Base-by-base conservation (phyloP, 2,329 filamentous ascomycete species). In the Sporothrix pseudoabietina region DNA sequence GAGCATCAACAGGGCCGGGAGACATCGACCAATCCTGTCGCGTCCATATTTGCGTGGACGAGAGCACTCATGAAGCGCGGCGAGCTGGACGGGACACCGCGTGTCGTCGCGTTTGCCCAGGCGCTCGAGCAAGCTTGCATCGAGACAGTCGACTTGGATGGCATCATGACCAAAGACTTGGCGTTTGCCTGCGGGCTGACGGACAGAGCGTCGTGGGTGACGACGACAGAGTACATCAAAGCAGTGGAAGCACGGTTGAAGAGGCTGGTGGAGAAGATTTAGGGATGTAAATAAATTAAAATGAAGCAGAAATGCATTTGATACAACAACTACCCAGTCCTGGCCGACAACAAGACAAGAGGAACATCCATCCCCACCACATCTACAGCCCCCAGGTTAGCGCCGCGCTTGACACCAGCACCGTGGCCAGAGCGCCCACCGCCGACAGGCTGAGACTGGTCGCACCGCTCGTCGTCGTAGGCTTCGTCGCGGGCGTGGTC, bases 21-120 rank as follows among this genome's bases (percentile, higher is more conserved):
- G 84, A 99, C 96, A 72, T 97, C 94, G 57, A 99, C 96, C 77
- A 98, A 99, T 90, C 96, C 96, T 75, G 98, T 98, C 79, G 96
- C 96, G 76, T 97, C 93, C 81, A 98, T 99, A 86, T 99, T 98
- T 83, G 96, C 96, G 79, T 99, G 96, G 96, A 98, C 96, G 75
- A 92, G 96, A 75, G 96, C 96, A 79, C 89, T 99, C 65, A 85
- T 93, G 78, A 95, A 98, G 88, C 93, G 96, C 79, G 96, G 96
- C 78, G 91, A 93, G 85, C 90, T 99, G 77, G 96, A 99, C 84
- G 86, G 89, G 69, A 98, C 94, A 19, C 94, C 94, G 39, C 94
- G 98, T 77, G 87, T 99, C 32, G 90, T 97, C 74, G 88, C 92
- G 68, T 99, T 97, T 80, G 96, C 95, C 73, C 92, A 98, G 86